These are phyloP conservation scores for Arthrinium phaeospermum DNA, from an alignment of 2,329 filamentous ascomycete genomes.

Conservation along the genomic window DNA sequence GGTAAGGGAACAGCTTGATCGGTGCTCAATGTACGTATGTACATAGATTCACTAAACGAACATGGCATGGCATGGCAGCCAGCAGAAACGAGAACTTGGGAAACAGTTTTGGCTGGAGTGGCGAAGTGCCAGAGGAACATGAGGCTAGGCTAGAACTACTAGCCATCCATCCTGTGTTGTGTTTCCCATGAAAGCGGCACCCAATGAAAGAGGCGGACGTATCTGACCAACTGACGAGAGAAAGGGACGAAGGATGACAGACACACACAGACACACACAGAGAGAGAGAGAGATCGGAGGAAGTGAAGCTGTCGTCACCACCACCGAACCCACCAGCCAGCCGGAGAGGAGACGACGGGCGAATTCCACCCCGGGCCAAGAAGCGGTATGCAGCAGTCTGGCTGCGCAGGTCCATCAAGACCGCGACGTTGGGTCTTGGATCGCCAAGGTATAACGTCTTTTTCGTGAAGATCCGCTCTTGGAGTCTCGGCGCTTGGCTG, in stretches of 20 bases:
- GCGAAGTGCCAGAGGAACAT: not conserved
- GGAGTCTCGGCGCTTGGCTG: not conserved
- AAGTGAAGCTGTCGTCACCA: not conserved
- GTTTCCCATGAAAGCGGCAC: not conserved
- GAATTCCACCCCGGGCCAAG: not conserved
- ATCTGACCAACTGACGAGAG: not conserved
- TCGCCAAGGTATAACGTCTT: slow-evolving; percentile 9
- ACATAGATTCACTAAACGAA: not conserved
- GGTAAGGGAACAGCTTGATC: not conserved
- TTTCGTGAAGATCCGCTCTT: not conserved
- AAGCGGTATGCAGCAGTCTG: not conserved
- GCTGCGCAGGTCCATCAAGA: not conserved
- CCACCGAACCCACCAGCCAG: not conserved
- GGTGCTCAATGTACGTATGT: not conserved
- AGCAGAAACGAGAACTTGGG: not conserved
- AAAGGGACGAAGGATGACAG: too few species aligned
- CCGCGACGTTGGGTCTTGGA: not conserved
- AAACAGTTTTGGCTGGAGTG: not conserved
- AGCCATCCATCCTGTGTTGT: not conserved
- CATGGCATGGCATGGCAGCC: not conserved
- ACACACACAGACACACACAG: too few species aligned
- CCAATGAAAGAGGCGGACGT: too few species aligned
- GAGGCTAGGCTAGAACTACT: not conserved
- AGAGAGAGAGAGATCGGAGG: not conserved
- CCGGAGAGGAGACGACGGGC: not conserved